phyloP scores from a whole-genome alignment of 2,329 filamentous ascomycete species.

The Hymenoscyphus occultus region DNA sequence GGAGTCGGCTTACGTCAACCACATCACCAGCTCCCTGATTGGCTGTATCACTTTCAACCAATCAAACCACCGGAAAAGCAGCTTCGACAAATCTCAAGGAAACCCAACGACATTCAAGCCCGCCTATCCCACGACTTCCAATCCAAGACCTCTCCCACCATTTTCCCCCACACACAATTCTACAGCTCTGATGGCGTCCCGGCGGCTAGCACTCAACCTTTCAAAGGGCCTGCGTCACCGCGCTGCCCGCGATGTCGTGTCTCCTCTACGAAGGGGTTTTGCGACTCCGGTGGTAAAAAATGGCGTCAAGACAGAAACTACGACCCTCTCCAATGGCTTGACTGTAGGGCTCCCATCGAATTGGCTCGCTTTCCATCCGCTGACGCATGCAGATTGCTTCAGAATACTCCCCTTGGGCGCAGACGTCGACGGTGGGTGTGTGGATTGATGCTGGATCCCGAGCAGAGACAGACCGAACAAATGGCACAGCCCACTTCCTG shows the following conservation, averaged over 20 bases:
- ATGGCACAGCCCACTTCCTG: conserved; percentile 98
- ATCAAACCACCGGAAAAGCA: conserved; percentile 14
- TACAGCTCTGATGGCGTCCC: conserved; percentile 73
- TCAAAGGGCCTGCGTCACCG: conserved; percentile 86
- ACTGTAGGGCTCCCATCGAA: conserved; percentile 58
- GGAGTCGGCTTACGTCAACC: conserved; percentile 10
- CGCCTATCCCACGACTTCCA: conserved; percentile 15
- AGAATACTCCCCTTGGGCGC: conserved; percentile 95
- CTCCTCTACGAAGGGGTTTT: conserved; percentile 79
- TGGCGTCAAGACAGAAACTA: conserved; percentile 86
- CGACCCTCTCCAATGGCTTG: conserved; percentile 94
- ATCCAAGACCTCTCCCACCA: conserved; percentile 22
- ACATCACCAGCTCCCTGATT: conserved; percentile 25
- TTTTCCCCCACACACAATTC: conserved; percentile 22
- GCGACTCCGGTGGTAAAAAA: conserved; percentile 72
- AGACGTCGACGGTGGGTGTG: conserved; percentile 96
- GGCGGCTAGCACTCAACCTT: conserved; percentile 94
- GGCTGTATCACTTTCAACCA: conserved; percentile 15
- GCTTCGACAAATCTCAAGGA: conserved; percentile 25
- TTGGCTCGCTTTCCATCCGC: conserved; percentile 23
- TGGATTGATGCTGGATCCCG: conserved; percentile 99
- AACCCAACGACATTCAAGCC: conserved; percentile 13
- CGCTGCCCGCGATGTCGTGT: conserved; percentile 74
- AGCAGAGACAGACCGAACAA: conserved; percentile 97
- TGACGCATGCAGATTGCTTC: conserved; percentile 74